Conservation (phyloP, 306 rosid genomes). For the Vicia faba region DNA sequence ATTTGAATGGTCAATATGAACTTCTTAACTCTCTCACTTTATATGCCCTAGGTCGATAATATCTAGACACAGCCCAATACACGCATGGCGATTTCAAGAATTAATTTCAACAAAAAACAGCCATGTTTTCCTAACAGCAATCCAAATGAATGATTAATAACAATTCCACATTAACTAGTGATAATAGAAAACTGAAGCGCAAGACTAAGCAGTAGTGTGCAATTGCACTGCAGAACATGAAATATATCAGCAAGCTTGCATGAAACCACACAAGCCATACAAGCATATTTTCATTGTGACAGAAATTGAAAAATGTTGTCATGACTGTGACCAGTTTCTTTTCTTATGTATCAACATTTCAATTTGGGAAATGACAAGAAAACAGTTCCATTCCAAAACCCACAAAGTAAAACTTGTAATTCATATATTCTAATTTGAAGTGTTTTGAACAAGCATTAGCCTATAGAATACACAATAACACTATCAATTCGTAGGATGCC, state of each 20-base stretch:
- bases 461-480: conserved; percentile 2
- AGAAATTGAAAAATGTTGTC: conserved; percentile 4
- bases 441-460: conserved; percentile 9
- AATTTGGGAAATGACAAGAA: conserved; percentile 1
- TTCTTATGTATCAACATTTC: not conserved
- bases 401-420: not conserved
- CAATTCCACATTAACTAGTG: conserved; percentile 5
- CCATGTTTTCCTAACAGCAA: not conserved
- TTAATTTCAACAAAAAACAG: not conserved
- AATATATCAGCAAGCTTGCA: not conserved
- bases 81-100: not conserved
- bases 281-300: not conserved
- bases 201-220: conserved; percentile 2
- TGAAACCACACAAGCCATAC: not conserved
- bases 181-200: not conserved
- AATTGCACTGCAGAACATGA: conserved; percentile 22
- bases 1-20: not conserved
- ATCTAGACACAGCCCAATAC: not conserved
- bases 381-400: conserved; percentile 5
- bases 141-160: conserved; percentile 9
- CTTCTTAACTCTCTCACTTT: not conserved
- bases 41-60: not conserved
- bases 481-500: not conserved
- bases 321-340: not conserved
- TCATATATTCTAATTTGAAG: not conserved